phyloP scores from a whole-genome alignment of 768 basidiomycete genomes.

The Trichaptum fuscoviolaceum region DNA sequence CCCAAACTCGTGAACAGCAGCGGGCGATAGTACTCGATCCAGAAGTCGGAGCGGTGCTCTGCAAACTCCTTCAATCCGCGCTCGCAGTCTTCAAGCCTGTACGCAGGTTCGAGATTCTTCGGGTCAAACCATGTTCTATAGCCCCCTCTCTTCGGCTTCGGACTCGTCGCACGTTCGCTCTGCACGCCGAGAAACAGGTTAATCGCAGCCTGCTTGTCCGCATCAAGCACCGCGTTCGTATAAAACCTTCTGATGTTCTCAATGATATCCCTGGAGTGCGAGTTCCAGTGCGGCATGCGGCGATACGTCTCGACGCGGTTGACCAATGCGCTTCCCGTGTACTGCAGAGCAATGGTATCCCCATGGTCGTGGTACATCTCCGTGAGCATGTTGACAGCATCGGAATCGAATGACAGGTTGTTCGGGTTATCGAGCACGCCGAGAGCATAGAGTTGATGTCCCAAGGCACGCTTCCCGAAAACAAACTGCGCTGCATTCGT shows the following conservation, averaged over 20 bases:
- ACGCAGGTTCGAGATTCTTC: constrained; percentile 64
- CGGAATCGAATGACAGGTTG: constrained; percentile 85
- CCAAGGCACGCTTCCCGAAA: constrained; percentile 90
- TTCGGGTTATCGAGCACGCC: constrained; percentile 77
- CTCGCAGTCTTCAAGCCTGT: constrained; percentile 60
- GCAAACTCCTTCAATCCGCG: constrained; percentile 57
- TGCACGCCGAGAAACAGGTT: constrained; percentile 91
- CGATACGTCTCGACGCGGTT: constrained; percentile 96
- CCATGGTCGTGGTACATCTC: constrained; percentile 99
- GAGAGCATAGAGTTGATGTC: constrained; percentile 92
- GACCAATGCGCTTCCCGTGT: constrained; percentile 93
- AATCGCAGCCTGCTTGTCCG: constrained; percentile 95
- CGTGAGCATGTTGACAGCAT: constrained; percentile 93
- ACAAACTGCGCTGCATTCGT: constrained; percentile 98
- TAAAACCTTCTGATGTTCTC: constrained; percentile 95
- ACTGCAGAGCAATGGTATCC: constrained; percentile 92
- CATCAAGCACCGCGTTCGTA: constrained; percentile 89
- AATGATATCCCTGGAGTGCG: constrained; percentile 93
- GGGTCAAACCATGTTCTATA: constrained; percentile 85
- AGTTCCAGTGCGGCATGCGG: constrained; percentile 95
- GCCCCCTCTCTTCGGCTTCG: constrained; percentile 51
- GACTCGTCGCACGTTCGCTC: constrained; percentile 43
- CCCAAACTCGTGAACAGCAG: constrained; percentile 77
- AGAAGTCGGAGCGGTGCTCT: constrained; percentile 62
- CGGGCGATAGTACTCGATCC: constrained; percentile 88